These are phyloP conservation scores for Tolypocladium nubicola DNA, from an alignment of 2,329 filamentous ascomycete genomes.

Conservation along the genomic window DNA sequence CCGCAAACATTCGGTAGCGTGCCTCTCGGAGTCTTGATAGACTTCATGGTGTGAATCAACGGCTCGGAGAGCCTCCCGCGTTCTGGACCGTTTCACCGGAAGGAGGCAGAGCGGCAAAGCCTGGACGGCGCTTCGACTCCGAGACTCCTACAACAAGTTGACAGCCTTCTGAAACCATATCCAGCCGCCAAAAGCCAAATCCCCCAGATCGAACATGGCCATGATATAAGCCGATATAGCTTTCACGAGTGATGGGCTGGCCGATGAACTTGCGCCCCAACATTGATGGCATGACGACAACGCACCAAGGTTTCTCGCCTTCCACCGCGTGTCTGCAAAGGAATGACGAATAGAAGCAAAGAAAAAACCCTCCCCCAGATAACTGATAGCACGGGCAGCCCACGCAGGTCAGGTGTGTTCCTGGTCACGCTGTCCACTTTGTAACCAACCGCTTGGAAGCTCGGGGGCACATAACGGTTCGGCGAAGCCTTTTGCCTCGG, in stretches of 20 bases:
- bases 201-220: neutral
- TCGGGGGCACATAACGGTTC: neutral
- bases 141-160: neutral
- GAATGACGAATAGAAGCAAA: neutral
- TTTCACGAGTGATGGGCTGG: too few species aligned
- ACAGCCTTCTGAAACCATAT: neutral
- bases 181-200: neutral
- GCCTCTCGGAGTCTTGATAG: neutral
- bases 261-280: neutral
- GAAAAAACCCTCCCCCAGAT: too few species aligned
- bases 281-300: neutral
- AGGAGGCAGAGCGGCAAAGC: neutral
- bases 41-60: too few species aligned
- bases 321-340: neutral
- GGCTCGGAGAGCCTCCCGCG: too few species aligned
- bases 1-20: neutral
- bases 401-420: neutral
- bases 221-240: neutral
- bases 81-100: neutral
- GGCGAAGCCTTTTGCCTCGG: neutral
- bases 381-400: neutral
- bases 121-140: neutral
- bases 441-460: too few species aligned
- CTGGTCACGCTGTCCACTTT: too few species aligned
- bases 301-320: neutral